Base-by-base conservation (phyloP, 2,329 filamentous ascomycete genomes). In the Nemania serpens region DNA sequence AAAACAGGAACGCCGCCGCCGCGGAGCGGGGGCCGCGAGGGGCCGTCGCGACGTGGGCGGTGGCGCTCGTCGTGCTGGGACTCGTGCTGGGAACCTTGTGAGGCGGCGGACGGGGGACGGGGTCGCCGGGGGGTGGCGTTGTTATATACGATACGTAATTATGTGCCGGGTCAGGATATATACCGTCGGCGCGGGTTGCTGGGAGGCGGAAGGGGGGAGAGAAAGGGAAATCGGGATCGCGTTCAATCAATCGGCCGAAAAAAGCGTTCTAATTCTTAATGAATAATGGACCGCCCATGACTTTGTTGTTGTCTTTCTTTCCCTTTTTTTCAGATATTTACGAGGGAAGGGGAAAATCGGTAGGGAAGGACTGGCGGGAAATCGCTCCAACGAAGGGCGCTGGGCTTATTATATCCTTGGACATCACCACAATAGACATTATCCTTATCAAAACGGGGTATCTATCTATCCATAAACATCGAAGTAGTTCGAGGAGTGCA, bases 71-170 rank as follows among this genome's bases (percentile, higher is more conserved):
- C 25, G 25, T 39, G n/a, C 3, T 54, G 36, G 52, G 57, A 9
- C n/a, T 62, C 54, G 20, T 42, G 42, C 56, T 58, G 15, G 29
- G 29, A 18, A 10, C n/a, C 20, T 61, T 59, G 17, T 50, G 41
- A 49, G 10, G 3, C n/a, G 37, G 50, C 25, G 13, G 13, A 15
- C 41, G 36, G 29, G 12, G 13, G 18, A 18, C n/a, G n/a, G 43
- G 22, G 5, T 25, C 10, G 7, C 20, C 25, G 25, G 3, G 25
- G 3, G 25, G n/a, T n/a, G 43, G 20, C 13, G 12, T 33, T 43
- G n/a, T n/a, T n/a, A n/a, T n/a, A 10, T 18, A 18, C 7, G 25
- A 29, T 29, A 29, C 4, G 25, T 7, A 29, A 3, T 29, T 29
- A 29, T 29, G 25, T 29, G 25, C 25, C 25, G 25, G 25, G 25